Conservation (phyloP, 805 yeast species). For the Clavispora asparagi region DNA sequence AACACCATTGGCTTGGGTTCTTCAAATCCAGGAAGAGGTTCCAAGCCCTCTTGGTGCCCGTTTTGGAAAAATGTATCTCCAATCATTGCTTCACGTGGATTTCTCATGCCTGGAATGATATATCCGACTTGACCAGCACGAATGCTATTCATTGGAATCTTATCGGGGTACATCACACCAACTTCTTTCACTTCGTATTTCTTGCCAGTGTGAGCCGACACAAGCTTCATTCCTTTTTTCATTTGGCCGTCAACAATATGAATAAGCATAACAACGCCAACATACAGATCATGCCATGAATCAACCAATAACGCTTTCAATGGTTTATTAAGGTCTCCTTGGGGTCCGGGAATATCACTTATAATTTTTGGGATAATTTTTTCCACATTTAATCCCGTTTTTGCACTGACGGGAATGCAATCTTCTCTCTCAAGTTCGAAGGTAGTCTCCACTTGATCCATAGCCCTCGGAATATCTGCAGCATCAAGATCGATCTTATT, state of each 20-base stretch:
- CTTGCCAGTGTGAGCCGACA: conserved; percentile 70
- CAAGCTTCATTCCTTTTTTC: conserved; percentile 66
- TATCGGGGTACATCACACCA: conserved; percentile 94
- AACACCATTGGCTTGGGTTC: conserved; percentile 98
- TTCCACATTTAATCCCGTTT: conserved; percentile 79
- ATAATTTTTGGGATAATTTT: conserved; percentile 76
- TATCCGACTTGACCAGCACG: conserved; percentile 94
- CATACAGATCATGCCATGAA: conserved; percentile 93
- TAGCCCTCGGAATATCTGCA: conserved; percentile 76
- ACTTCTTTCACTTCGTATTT: conserved; percentile 87
- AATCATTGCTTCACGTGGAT: conserved; percentile 76
- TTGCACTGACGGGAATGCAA: conserved; percentile 84
- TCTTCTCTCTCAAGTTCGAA: conserved; percentile 76
- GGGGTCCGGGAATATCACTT: conserved; percentile 75
- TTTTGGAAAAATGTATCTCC: conserved; percentile 83
- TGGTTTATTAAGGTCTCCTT: conserved; percentile 49
- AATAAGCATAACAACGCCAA: conserved; percentile 84
- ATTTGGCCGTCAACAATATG: conserved; percentile 80
- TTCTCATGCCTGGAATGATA: conserved; percentile 90
- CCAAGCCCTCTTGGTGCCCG: conserved; percentile 51
- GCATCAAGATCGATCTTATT: conserved; percentile 87
- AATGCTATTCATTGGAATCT: conserved; percentile 56
- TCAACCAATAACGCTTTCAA: conserved; percentile 82
- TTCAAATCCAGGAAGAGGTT: conserved; percentile 89
- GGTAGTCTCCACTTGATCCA: conserved; percentile 77